Evolutionary conservation across 768 basidiomycete species (phyloP), one percentile per base, ranked within the genome.

Genomic region (Tricholoma saponaceum): DNA sequence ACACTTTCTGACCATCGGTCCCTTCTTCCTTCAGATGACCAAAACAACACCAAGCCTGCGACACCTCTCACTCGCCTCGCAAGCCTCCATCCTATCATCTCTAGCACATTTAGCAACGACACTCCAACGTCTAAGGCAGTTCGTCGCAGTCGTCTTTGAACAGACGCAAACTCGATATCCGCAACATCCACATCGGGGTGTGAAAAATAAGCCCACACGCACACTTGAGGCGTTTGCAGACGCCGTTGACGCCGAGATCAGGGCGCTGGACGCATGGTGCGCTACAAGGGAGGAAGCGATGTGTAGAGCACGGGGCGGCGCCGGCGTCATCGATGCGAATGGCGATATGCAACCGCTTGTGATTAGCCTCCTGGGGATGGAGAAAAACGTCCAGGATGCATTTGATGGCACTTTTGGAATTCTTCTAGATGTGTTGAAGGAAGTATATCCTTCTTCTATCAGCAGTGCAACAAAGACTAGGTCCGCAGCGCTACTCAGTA

Each of bases 141-240:
- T 92, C 67, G 73, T 79, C n/a, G 64, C 73, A 5, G 70, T 76
- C 23, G 71, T 86, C 44, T 78, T 84, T 51, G 66, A 75, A 12
- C 69, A 72, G 61, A 67, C 66, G 23, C 62, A 68, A 37, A 62
- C 65, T 33, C 56, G 52, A 47, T 53, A 61, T 46, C 52, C 58
- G 52, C 54, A 59, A 33, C 50, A 50, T 49, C 47, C 35, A 55
- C 59, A 37, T 41, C 54, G 58, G 25, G 6, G 14, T 14, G 60
- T 66, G 58, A 64, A 62, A 25, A 39, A 39, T 33, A 51, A 64
- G 44, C 47, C 63, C 37, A 64, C 84, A 9, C 80, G 79, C 30
- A 91, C 89, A 0, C 70, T 90, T n/a, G 89, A 93, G 67, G 92
- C 92, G 0, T 92, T 92, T 66, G 83, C 87, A 0, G 89, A 92